These are phyloP conservation scores for Dactylis glomerata DNA, from an alignment of 176 grass and related monocot species.

Conservation along the genomic window DNA sequence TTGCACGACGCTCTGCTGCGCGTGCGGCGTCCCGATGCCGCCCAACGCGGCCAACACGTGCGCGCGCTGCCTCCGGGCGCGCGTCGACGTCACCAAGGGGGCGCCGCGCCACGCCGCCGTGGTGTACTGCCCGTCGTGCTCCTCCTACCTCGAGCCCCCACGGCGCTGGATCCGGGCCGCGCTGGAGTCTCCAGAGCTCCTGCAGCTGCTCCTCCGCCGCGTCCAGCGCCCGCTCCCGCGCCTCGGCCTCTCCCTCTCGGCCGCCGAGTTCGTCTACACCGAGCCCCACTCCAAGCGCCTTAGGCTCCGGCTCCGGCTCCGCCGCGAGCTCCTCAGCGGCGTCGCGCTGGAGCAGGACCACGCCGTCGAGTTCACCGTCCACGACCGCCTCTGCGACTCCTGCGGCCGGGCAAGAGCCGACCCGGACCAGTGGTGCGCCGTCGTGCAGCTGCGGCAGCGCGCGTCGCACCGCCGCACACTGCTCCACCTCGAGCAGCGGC, in stretches of 20 bases:
- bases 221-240: constrained; percentile 29
- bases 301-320: constrained; percentile 50
- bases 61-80: constrained; percentile 46
- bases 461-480: constrained; percentile 56
- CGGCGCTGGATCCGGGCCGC: constrained; percentile 51
- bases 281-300: constrained; percentile 65
- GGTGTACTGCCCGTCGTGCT: background rate
- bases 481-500: constrained; percentile 62
- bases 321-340: constrained; percentile 37
- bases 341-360: constrained; percentile 54
- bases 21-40: constrained; percentile 48
- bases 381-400: constrained; percentile 42
- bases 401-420: constrained; percentile 39
- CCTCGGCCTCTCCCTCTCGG: constrained; percentile 27
- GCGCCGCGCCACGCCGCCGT: constrained; percentile 22
- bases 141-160: constrained; percentile 49
- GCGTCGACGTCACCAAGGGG: constrained; percentile 46
- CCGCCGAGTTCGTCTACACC: constrained; percentile 57
- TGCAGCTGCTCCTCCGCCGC: constrained; percentile 47
- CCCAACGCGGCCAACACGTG: constrained; percentile 61
- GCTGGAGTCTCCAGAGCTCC: constrained; percentile 44
- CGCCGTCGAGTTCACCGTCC: constrained; percentile 48
- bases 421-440: constrained; percentile 51
- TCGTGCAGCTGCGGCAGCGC: constrained; percentile 60
- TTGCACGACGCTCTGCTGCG: constrained; percentile 58